Percentiles rank a stretch among this genome's conserved stretches.
These are phyloP conservation scores for Colletotrichum horii DNA, from an alignment of 2,329 filamentous ascomycete species.

Conservation along the genomic window DNA sequence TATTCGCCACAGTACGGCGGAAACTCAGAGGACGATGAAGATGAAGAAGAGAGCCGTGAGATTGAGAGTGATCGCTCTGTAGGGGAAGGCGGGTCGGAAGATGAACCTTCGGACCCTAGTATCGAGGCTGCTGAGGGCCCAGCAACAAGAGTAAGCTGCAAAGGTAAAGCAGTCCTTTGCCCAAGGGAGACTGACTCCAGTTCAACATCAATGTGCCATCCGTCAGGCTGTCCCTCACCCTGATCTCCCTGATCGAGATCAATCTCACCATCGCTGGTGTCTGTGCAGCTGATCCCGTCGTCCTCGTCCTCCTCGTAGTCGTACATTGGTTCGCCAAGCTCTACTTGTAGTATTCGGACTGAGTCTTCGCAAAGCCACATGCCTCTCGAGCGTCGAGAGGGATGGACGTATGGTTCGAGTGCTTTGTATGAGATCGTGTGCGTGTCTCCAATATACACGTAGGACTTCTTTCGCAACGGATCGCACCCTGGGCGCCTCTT, in stretches of 20 bases:
- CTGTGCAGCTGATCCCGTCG: neutral
- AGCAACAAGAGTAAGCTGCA: neutral
- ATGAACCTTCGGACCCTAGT: neutral
- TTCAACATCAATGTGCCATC: neutral
- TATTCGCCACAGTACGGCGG: neutral
- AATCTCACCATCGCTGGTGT: neutral
- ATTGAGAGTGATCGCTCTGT: neutral
- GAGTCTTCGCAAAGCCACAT: neutral
- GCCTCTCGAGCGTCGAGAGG: neutral
- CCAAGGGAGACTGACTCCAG: neutral
- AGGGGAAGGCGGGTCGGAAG: neutral
- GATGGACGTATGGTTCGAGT: accelerated
- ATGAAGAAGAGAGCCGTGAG: neutral
- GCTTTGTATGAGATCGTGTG: neutral
- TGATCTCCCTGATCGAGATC: neutral
- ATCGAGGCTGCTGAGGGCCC: neutral
- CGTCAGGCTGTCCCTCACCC: neutral
- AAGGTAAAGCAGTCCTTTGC: neutral
- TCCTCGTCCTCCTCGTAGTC: neutral
- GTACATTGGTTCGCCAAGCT: neutral
- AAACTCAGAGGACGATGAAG: neutral
- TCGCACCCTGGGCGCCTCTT: neutral
- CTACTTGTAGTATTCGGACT: neutral
- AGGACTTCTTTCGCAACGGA: neutral
- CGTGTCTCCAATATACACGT: neutral